These are phyloP conservation scores for Plasmodium relictum DNA, from an alignment of 169 alveolate genomes.

Conservation along the genomic window DNA sequence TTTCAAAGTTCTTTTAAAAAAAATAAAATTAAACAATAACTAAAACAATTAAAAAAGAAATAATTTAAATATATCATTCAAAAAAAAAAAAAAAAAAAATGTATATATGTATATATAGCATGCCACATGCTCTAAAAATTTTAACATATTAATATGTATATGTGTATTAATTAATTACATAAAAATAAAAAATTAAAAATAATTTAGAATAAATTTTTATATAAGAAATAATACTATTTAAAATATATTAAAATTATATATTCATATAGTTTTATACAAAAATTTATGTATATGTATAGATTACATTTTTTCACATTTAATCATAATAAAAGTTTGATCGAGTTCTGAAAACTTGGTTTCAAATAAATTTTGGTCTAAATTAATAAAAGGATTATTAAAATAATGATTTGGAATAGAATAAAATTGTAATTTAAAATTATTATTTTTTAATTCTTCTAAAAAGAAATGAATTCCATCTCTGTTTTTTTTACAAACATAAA, in stretches of 20 bases:
- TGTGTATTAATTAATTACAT: no score
- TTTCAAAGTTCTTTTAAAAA: no score
- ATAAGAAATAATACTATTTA: no score
- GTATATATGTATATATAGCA: no score
- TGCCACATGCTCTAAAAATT: no score
- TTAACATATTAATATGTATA: no score
- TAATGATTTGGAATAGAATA: slow-evolving; percentile 34
- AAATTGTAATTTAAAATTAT: slow-evolving; percentile 20
- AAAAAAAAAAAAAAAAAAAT: no score
- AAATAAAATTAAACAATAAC: no score
- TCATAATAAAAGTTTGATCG: slow-evolving; percentile 24
- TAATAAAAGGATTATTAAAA: slow-evolving; percentile 39
- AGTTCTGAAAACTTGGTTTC: slow-evolving; percentile 53
- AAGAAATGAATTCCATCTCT: slow-evolving; percentile 80
- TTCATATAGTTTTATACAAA: neutral
- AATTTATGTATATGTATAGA: neutral
- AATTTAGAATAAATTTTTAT: no score
- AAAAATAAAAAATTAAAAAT: no score
- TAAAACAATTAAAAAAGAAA: no score
- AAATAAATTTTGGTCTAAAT: slow-evolving; percentile 19
- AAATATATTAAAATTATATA: neutral
- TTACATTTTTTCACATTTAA: slow-evolving; percentile 13
- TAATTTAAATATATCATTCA: no score
- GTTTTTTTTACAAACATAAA: slow-evolving; percentile 79
- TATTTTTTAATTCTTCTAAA: slow-evolving; percentile 69